Evolutionary conservation across 2,329 filamentous ascomycete genomes (phyloP), one percentile per base, ranked within the genome.

Genomic region (Mariannaea sp.): DNA sequence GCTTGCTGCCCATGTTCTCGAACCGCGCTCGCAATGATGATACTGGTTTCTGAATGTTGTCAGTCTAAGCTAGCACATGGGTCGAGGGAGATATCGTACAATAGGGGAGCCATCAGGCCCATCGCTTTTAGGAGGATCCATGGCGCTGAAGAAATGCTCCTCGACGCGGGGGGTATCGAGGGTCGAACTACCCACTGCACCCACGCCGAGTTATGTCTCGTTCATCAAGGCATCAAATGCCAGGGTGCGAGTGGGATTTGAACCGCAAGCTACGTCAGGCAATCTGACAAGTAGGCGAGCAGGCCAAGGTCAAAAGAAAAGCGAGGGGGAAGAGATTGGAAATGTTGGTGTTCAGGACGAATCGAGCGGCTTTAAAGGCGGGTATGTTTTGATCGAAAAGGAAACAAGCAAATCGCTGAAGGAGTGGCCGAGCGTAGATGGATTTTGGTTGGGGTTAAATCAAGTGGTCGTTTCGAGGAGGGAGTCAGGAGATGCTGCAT

Each of bases 1-100:
- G 50, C 50, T 61, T 65, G 42, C 49, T 55, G 48, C 61, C 65
- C 62, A 93, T 85, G 68, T 87, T 90, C 77, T 94, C 90, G 70
- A 93, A 94, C 65, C 89, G 86, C 58, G 88, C 90, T 57, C 87
- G 82, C 56, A 94, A 78, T 45, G 89, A 92, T 45, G 90, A 94
- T 44, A 94, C 89, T 20, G 90, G 89, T 76, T 86, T 90, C 88
- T 91, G 58, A 5, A 26, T 44, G 16, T 24, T 40, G 57, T 71
- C 57, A 73, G 70, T 55, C 60, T 49, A 17, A 14, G 35, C 42
- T 19, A 47, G 16, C 10, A 22, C 7, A 35, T 33, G 17, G 32
- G 4, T 17, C 9, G 19, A 7, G 22, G 14, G 30, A 35, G 33
- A 32, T 29, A 47, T 71, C 85, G 72, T 72, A 89, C 87, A 65